Percentiles rank a stretch among this genome's conserved stretches.
These are phyloP conservation scores for Diaporthe citriasiana DNA, from an alignment of 2,329 filamentous ascomycete genomes.

Conservation along the genomic window DNA sequence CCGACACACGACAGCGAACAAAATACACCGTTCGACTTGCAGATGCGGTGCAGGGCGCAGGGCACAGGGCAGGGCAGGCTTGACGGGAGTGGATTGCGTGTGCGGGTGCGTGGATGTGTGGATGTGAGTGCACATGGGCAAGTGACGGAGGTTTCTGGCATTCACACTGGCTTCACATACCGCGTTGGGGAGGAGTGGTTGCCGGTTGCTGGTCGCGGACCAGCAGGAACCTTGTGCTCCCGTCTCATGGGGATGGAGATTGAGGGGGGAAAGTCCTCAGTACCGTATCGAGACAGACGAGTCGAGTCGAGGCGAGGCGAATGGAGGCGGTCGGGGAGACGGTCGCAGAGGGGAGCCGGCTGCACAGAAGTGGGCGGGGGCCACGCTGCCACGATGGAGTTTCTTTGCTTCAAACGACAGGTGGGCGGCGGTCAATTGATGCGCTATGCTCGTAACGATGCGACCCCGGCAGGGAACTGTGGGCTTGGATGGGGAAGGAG, in stretches of 20 bases:
- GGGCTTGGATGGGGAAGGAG: slow-evolving; percentile 37
- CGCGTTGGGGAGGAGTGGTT: slow-evolving; percentile 70
- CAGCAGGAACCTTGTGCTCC: slow-evolving; percentile 70
- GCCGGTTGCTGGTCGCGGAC: slow-evolving; percentile 65
- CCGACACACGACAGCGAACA: background rate
- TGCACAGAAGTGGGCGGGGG: slow-evolving; percentile 26
- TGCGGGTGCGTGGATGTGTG: background rate
- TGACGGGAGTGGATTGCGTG: slow-evolving; percentile 35
- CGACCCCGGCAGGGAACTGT: slow-evolving; percentile 35
- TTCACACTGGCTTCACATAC: slow-evolving; percentile 55
- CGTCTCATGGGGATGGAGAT: slow-evolving; percentile 61
- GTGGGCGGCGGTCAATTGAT: slow-evolving; percentile 40
- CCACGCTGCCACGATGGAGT: slow-evolving; percentile 37
- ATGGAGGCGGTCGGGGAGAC: slow-evolving; percentile 28
- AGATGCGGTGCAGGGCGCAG: slow-evolving; percentile 18
- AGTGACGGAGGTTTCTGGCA: background rate
- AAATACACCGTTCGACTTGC: slow-evolving; percentile 5
- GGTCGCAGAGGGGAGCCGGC: background rate
- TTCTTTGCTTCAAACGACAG: slow-evolving; percentile 29
- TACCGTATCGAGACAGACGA: slow-evolving; percentile 23
- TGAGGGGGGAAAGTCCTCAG: slow-evolving; percentile 29
- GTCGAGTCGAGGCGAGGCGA: slow-evolving; percentile 29
- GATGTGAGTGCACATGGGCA: background rate
- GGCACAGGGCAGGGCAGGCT: slow-evolving; percentile 11
- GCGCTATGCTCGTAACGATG: slow-evolving; percentile 36